Percentiles rank a stretch among this genome's conserved stretches.
phyloP scores from a whole-genome alignment of 1,139 yeast species.

The Suhomyces bribrorum region DNA sequence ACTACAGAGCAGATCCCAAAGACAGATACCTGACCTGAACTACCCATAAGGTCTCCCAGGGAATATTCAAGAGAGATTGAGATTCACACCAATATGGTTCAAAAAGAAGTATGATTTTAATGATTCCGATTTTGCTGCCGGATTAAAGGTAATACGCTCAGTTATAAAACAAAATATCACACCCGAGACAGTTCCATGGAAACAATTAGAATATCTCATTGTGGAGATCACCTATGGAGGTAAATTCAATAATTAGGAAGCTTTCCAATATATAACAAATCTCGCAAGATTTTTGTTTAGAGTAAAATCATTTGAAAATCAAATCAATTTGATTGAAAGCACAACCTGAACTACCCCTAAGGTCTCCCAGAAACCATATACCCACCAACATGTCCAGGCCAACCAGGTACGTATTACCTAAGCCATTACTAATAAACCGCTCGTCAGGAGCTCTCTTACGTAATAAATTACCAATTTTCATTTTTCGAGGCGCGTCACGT shows the following conservation, averaged over 20 bases:
- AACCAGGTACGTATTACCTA: too few relatives aligned
- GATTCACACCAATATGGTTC: slow-evolving; percentile 67
- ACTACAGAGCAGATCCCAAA: too few relatives aligned
- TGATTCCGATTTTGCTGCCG: slow-evolving; percentile 70
- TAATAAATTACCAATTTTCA: neutral
- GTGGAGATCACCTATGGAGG: slow-evolving; percentile 73
- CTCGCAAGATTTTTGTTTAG: slow-evolving; percentile 32
- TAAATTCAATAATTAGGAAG: slow-evolving; percentile 54
- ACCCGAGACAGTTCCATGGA: slow-evolving; percentile 60
- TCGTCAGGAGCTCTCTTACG: too few relatives aligned
- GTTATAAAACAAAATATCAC: slow-evolving; percentile 33
- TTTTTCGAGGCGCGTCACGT: neutral
- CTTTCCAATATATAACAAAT: slow-evolving; percentile 32
- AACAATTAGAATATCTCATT: slow-evolving; percentile 49
- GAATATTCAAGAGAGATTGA: slow-evolving; percentile 56
- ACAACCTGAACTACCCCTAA: too few relatives aligned
- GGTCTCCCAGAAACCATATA: too few relatives aligned
- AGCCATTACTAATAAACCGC: too few relatives aligned
- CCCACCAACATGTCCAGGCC: too few relatives aligned
- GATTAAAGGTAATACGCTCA: slow-evolving; percentile 38
- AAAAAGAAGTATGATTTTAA: slow-evolving; percentile 63
- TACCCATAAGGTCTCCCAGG: too few relatives aligned
- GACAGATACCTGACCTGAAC: too few relatives aligned
- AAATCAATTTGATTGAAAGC: slow-evolving; percentile 36
- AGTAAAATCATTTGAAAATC: slow-evolving; percentile 25